These are phyloP conservation scores for Royoungia palumana DNA, from an alignment of 768 basidiomycete genomes.

Conservation along the genomic window DNA sequence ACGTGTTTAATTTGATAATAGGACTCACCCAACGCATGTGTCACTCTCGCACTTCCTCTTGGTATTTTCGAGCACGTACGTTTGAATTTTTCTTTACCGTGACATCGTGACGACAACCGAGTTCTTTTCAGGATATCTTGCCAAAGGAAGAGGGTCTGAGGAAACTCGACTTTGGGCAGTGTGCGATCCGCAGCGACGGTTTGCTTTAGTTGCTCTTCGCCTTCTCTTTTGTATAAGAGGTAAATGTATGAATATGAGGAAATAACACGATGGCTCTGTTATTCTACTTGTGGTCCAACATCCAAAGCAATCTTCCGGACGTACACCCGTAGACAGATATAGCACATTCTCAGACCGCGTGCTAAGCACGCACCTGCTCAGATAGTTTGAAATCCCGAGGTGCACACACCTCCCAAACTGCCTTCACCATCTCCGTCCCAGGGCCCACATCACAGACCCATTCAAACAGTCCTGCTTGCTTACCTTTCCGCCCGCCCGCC, in stretches of 20 bases:
- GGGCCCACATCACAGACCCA: constrained; percentile 28
- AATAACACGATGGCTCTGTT: no score
- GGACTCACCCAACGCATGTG: constrained; percentile 79
- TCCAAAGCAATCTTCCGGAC: no score
- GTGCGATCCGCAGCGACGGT: constrained; percentile 63
- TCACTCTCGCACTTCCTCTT: constrained; percentile 69
- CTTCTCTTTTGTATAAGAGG: no score
- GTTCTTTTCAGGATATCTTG: constrained; percentile 52
- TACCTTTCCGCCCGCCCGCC: constrained; percentile 14
- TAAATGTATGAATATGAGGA: no score
- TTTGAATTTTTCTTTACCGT: background rate
- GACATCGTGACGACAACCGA: background rate
- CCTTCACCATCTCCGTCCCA: constrained; percentile 25
- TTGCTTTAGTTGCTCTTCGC: constrained; percentile 32
- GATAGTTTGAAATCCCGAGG: constrained; percentile 18
- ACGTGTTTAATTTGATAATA: constrained; percentile 17
- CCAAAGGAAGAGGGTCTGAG: constrained; percentile 61
- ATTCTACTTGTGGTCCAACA: no score
- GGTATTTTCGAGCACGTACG: constrained; percentile 73
- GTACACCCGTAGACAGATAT: no score
- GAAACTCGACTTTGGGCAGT: constrained; percentile 60
- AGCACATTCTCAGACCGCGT: no score
- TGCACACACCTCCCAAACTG: constrained; percentile 28
- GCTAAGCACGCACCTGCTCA: constrained; percentile 12
- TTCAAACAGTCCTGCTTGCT: constrained; percentile 25